Evolutionary conservation across 2,329 filamentous ascomycete genomes (phyloP).

Genomic region (Xylariomycetidae sp.): DNA sequence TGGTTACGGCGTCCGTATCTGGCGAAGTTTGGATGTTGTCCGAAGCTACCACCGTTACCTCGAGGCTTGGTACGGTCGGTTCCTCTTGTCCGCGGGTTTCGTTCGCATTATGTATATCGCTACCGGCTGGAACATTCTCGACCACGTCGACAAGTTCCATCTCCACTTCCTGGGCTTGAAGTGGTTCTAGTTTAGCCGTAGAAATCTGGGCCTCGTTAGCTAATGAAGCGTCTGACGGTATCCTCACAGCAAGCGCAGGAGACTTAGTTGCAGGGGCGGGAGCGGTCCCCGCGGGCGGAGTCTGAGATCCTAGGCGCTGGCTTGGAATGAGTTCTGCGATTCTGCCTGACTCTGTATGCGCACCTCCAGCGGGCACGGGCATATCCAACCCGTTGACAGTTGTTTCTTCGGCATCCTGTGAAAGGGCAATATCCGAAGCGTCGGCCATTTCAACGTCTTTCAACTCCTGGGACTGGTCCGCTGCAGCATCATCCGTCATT

Average conservation of each 20-base stretch:
- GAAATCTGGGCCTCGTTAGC: slow-evolving; percentile 14
- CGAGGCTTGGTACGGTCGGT: slow-evolving; percentile 18
- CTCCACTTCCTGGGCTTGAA: slow-evolving; percentile 17
- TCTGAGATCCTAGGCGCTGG: background rate
- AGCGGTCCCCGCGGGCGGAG: background rate
- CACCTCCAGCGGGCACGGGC: background rate
- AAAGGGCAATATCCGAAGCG: slow-evolving; percentile 4
- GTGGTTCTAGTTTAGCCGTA: slow-evolving; percentile 11
- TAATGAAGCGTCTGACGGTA: slow-evolving; percentile 10
- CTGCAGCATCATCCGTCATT: slow-evolving; percentile 38
- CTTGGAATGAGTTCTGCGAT: too few relatives aligned
- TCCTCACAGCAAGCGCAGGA: too few relatives aligned
- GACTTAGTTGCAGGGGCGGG: slow-evolving; percentile 1
- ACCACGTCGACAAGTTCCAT: slow-evolving; percentile 19
- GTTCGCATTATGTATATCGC: slow-evolving; percentile 1
- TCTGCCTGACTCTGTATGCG: too few relatives aligned
- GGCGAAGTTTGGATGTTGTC: slow-evolving; percentile 31
- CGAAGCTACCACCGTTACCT: slow-evolving; percentile 17
- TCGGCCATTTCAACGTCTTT: slow-evolving; percentile 32
- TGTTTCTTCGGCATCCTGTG: slow-evolving; percentile 16
- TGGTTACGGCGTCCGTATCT: slow-evolving; percentile 40
- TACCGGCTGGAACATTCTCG: slow-evolving; percentile 13
- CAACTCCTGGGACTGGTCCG: slow-evolving; percentile 17
- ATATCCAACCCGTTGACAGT: slow-evolving; percentile 1
- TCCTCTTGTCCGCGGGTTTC: slow-evolving; percentile 1